phyloP scores from a whole-genome alignment of 495 filamentous ascomycete species.

The Daldinia grandis region DNA sequence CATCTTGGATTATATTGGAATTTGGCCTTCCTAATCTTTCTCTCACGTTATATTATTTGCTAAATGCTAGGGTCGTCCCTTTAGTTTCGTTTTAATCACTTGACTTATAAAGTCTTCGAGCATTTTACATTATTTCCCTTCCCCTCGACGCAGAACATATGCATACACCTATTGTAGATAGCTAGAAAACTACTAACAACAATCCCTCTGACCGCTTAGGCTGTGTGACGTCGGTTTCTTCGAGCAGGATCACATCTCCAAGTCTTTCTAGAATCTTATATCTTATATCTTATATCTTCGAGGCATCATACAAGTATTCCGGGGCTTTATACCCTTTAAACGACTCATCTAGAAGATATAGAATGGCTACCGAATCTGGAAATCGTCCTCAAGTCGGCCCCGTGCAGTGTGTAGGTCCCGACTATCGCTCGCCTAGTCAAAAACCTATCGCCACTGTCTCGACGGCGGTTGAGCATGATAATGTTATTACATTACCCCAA shows the following conservation, averaged over 20 bases:
- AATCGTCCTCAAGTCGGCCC: constrained; percentile 58
- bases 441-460: constrained; percentile 93
- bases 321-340: not conserved
- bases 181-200: not conserved
- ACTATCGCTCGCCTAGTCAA: constrained; percentile 76
- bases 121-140: constrained; percentile 1
- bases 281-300: not conserved
- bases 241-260: not conserved
- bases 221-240: constrained; percentile 9
- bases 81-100: constrained; percentile 9
- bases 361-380: constrained; percentile 40
- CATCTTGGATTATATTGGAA: constrained; percentile 19
- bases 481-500: constrained; percentile 89
- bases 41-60: constrained; percentile 15
- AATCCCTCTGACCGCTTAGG: constrained; percentile 7
- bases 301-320: constrained; percentile 1
- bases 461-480: constrained; percentile 78
- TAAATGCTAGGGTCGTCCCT: not conserved
- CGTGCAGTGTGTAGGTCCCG: constrained; percentile 77
- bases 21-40: constrained; percentile 7
- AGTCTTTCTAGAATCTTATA: not conserved
- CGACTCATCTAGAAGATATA: constrained; percentile 6
- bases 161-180: constrained; percentile 1
- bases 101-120: constrained; percentile 8
- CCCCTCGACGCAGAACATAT: constrained; percentile 13